These are phyloP conservation scores for Verticillium zaregamsianum DNA, from an alignment of 2,329 filamentous ascomycete species.

Conservation along the genomic window DNA sequence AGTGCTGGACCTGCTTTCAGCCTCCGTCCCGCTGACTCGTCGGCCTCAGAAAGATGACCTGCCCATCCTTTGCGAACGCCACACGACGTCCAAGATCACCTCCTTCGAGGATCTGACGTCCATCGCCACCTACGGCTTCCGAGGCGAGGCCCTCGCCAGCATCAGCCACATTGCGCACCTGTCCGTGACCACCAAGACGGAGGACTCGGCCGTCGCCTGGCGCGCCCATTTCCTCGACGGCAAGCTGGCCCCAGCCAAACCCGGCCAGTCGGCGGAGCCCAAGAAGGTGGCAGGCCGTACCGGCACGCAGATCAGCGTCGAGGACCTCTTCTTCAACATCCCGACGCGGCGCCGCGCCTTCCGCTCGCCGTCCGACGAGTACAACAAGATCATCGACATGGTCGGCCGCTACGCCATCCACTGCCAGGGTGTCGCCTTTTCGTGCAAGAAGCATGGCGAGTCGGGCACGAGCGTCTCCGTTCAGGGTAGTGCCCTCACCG, in stretches of 20 bases:
- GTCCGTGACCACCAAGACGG: conserved; percentile 89
- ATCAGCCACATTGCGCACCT: conserved; percentile 98
- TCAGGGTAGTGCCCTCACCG: conserved; percentile 63
- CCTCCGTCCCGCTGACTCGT: conserved; percentile 14
- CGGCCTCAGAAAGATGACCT: conserved; percentile 75
- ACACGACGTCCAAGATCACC: conserved; percentile 94
- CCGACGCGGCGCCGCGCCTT: conserved; percentile 86
- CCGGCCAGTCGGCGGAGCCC: conserved; percentile 80
- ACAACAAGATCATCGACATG: conserved; percentile 95
- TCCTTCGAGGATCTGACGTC: conserved; percentile 86
- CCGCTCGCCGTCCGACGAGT: conserved; percentile 87
- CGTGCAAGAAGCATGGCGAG: conserved; percentile 94
- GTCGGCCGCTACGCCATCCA: conserved; percentile 92
- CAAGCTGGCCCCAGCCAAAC: conserved; percentile 75
- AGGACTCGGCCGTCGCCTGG: conserved; percentile 84
- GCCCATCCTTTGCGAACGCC: conserved; percentile 87
- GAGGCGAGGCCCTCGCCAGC: conserved; percentile 91
- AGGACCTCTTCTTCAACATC: conserved; percentile 96
- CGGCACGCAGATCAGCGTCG: conserved; percentile 93
- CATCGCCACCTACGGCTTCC: conserved; percentile 96
- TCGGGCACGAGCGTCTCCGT: conserved; percentile 78
- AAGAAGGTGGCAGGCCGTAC: conserved; percentile 82
- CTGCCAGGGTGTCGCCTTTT: conserved; percentile 86
- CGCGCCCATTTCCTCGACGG: conserved; percentile 84
- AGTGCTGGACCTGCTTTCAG: conserved; percentile 19